phyloP scores from a whole-genome alignment of 73 alveolate genomes.

The Paramecium biaurelia region DNA sequence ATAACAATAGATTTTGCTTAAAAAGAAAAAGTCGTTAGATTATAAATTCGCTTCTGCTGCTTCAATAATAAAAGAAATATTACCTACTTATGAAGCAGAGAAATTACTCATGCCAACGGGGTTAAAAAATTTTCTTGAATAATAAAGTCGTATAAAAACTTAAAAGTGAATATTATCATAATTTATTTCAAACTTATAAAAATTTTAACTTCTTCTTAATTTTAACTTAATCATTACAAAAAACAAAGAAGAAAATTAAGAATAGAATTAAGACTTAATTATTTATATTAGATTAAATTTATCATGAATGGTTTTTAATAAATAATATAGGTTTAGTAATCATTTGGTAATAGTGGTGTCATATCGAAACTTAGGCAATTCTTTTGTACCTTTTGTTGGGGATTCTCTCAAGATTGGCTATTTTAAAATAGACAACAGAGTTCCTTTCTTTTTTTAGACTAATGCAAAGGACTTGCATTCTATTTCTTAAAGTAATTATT shows the following conservation, averaged over 20 bases:
- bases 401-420: background rate
- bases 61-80: background rate
- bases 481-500: background rate
- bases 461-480: background rate
- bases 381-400: background rate
- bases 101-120: background rate
- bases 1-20: background rate
- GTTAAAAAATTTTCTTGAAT: background rate
- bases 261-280: background rate
- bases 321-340: background rate
- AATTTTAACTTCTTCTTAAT: background rate
- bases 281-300: background rate
- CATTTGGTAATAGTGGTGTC: background rate
- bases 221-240: background rate
- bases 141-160: background rate
- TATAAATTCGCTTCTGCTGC: background rate
- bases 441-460: background rate
- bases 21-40: background rate
- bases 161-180: background rate
- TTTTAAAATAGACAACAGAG: background rate
- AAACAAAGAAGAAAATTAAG: background rate
- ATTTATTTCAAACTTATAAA: background rate
- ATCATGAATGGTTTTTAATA: background rate
- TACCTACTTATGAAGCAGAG: background rate
- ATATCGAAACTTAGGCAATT: background rate